phyloP scores from a whole-genome alignment of 1,139 yeast genomes.

The Torulaspora globosa region DNA sequence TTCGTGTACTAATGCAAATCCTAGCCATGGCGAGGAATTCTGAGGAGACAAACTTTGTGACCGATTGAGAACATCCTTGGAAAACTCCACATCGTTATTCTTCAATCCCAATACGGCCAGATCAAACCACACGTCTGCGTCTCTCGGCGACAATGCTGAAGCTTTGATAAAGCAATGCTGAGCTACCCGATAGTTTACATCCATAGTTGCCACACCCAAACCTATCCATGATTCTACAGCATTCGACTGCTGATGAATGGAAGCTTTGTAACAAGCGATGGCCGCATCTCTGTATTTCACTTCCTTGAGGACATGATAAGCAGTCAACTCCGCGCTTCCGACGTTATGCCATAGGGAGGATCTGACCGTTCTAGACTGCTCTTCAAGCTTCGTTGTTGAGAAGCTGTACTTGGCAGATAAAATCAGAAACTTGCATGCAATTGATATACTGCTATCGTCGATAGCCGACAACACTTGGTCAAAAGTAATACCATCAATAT shows the following conservation, averaged over 20 bases:
- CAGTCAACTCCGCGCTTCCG: slow-evolving; percentile 60
- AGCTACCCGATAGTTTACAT: slow-evolving; percentile 62
- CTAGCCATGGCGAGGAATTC: slow-evolving; percentile 76
- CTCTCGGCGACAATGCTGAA: slow-evolving; percentile 61
- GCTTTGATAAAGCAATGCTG: slow-evolving; percentile 94
- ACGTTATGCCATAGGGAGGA: slow-evolving; percentile 66
- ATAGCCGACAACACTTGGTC: slow-evolving; percentile 41
- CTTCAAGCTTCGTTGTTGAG: slow-evolving; percentile 15
- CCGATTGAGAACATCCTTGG: slow-evolving; percentile 66
- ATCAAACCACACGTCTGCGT: slow-evolving; percentile 72
- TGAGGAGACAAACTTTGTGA: slow-evolving; percentile 84
- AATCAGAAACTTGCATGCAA: slow-evolving; percentile 30
- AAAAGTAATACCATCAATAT: slow-evolving; percentile 38
- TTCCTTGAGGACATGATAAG: slow-evolving; percentile 41
- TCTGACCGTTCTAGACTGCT: slow-evolving; percentile 45
- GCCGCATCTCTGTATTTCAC: slow-evolving; percentile 45
- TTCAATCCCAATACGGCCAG: slow-evolving; percentile 72
- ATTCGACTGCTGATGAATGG: slow-evolving; percentile 66
- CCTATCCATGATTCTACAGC: slow-evolving; percentile 78
- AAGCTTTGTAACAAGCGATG: slow-evolving; percentile 54
- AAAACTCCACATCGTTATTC: slow-evolving; percentile 65
- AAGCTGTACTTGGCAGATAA: slow-evolving; percentile 33
- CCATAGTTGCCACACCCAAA: slow-evolving; percentile 66
- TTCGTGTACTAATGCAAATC: slow-evolving; percentile 69
- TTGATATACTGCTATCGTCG: slow-evolving; percentile 27